Conservation (phyloP, 2,329 filamentous ascomycete genomes). For the Curvularia hawaiiensis region DNA sequence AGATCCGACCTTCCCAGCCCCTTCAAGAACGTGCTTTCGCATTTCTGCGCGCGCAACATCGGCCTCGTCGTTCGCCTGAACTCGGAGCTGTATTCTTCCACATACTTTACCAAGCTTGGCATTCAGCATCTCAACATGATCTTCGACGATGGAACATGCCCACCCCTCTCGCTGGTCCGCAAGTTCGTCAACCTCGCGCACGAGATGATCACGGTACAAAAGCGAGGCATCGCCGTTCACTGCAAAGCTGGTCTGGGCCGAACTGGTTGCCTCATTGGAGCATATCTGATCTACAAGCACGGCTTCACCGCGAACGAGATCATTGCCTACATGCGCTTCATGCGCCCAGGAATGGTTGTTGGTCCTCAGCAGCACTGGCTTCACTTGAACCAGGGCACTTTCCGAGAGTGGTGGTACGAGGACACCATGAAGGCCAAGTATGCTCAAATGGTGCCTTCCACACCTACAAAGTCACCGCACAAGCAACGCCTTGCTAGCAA, state of each 20-base stretch:
- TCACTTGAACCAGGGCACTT: conserved; percentile 93
- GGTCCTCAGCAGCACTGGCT: conserved; percentile 99
- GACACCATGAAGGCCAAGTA: conserved; percentile 81
- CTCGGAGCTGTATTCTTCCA: conserved; percentile 92
- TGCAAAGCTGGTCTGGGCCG: conserved; percentile 97
- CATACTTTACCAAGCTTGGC: conserved; percentile 94
- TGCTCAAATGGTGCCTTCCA: conserved; percentile 64
- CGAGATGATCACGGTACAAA: conserved; percentile 88
- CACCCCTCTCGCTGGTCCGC: conserved; percentile 83
- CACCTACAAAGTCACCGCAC: conserved; percentile 60
- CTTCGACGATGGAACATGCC: conserved; percentile 97
- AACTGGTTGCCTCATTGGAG: conserved; percentile 94
- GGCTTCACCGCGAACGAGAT: conserved; percentile 97
- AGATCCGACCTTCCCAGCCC: conserved; percentile 74
- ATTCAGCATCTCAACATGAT: conserved; percentile 99
- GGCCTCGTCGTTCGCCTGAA: conserved; percentile 95
- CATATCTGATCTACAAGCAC: conserved; percentile 96
- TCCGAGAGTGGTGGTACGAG: conserved; percentile 97
- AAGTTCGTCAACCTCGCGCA: conserved; percentile 96
- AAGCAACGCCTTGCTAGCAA: conserved; percentile 62
- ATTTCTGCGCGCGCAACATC: conserved; percentile 87
- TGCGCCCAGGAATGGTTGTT: conserved; percentile 98
- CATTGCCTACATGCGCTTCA: conserved; percentile 98
- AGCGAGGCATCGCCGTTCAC: conserved; percentile 94
- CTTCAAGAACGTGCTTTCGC: conserved; percentile 93